Base-by-base conservation (phyloP, 495 filamentous ascomycete genomes). In the Penicillium arizonense region DNA sequence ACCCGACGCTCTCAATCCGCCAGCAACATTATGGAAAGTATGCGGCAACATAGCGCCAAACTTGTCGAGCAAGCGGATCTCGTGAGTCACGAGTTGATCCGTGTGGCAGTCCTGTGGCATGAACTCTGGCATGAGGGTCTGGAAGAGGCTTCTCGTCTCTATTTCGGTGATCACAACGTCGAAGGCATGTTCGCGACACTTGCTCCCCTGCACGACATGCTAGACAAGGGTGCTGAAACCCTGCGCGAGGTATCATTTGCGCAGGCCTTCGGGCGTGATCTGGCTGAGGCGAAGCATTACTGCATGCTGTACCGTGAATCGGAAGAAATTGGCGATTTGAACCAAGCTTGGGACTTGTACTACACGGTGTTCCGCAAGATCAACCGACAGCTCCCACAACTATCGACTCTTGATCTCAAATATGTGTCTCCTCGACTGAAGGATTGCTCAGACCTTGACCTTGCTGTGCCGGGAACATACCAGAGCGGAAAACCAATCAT, bases 41-140 rank as follows among this genome's bases (percentile, higher is more conserved):
- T 99, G 91, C 87, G 91, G 11, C 86, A 93, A 50, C 95, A 99
- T 63, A 96, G 90, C 60, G 84, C 88, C n/a, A 89, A 82, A 57
- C 79, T 99, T 5, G 95, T 97, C 9, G 91, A 96, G 60, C 95
- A 99, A 65, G 94, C 94, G 10, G 92, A 96, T 61, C 74, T 92
- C 43, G 91, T 99, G 7, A 96, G 91, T 61, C 85, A 89, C 46
- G 94, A 99, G 69, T 79, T 99, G 26, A 97, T 99, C 63, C 84
- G 94, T 44, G 92, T 97, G 50, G 94, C 95, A 0, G 95, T 99
- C 2, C 63, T 97, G 20, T 99, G 94, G 94, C 94, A 99, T 67
- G 94, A 99, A 61, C 86, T 92, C 39, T 99, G 94, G 94, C 95
- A 99, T 58, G 94, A 99, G 69, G 95, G 87, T n/a, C 80, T 99